Conservation (phyloP, 2,329 filamentous ascomycete genomes). For the Penicillium capsulatum region DNA sequence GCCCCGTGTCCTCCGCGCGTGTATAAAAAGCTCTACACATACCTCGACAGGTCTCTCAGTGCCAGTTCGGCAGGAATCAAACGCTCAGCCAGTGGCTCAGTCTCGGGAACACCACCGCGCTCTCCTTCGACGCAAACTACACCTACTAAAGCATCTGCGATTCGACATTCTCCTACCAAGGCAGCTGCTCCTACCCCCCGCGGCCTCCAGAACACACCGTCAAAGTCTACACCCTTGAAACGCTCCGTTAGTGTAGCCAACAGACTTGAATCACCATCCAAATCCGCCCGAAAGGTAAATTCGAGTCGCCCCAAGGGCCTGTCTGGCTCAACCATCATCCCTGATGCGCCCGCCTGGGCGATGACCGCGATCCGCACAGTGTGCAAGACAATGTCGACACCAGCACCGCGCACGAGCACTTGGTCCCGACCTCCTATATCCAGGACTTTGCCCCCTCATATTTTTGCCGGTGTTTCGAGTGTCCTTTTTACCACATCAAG, state of each 20-base stretch:
- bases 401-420: constrained; percentile 37
- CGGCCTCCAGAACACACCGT: constrained; percentile 39
- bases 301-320: constrained; percentile 18
- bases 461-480: constrained; percentile 66
- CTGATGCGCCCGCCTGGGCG: constrained; percentile 60
- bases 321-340: constrained; percentile 27
- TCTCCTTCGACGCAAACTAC: constrained; percentile 35
- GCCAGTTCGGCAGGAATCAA: constrained; percentile 33
- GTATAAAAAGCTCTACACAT: constrained; percentile 78
- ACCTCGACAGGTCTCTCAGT: constrained; percentile 68
- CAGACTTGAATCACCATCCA: constrained; percentile 18
- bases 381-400: constrained; percentile 58
- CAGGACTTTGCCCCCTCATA: constrained; percentile 60
- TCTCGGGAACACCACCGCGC: constrained; percentile 30
- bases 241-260: constrained; percentile 32
- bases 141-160: constrained; percentile 30
- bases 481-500: constrained; percentile 48
- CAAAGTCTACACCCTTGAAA: constrained; percentile 43
- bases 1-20: constrained; percentile 74
- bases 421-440: constrained; percentile 39
- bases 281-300: constrained; percentile 18
- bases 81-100: constrained; percentile 33
- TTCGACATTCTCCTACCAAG: constrained; percentile 28
- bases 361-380: constrained; percentile 64
- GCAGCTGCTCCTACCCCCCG: constrained; percentile 26